Percentiles rank a stretch among this genome's conserved stretches.
Conservation (phyloP, 2,329 filamentous ascomycete species). For the Paecilomyces variotii region DNA sequence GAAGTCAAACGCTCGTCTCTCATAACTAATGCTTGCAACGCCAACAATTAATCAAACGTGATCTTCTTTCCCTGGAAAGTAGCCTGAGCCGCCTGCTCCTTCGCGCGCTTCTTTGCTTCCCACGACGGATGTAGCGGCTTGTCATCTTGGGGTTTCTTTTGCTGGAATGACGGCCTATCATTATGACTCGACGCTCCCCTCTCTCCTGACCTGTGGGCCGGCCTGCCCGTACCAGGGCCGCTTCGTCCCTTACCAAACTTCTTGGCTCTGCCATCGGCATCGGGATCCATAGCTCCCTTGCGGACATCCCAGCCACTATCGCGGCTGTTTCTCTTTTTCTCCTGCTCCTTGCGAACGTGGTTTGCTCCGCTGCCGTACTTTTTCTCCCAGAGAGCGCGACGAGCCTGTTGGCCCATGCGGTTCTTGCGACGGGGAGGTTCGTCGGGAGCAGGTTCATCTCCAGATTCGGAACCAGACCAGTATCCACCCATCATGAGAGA, state of each 20-base stretch:
- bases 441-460: slow-evolving; percentile 36
- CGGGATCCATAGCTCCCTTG: slow-evolving; percentile 42
- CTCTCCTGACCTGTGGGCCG: neutral
- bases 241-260: slow-evolving; percentile 16
- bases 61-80: slow-evolving; percentile 56
- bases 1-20: neutral
- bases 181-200: slow-evolving; percentile 18
- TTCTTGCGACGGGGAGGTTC: slow-evolving; percentile 47
- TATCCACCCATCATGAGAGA: slow-evolving; percentile 55
- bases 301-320: slow-evolving; percentile 53
- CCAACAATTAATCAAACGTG: slow-evolving; percentile 46
- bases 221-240: slow-evolving; percentile 9
- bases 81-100: slow-evolving; percentile 41
- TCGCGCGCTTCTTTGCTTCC: slow-evolving; percentile 54
- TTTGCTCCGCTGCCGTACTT: slow-evolving; percentile 54
- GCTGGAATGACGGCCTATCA: slow-evolving; percentile 11
- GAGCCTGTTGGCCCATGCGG: slow-evolving; percentile 54
- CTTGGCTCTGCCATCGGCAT: slow-evolving; percentile 13
- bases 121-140: slow-evolving; percentile 57
- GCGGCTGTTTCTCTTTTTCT: slow-evolving; percentile 26
- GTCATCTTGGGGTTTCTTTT: slow-evolving; percentile 30
- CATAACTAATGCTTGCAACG: neutral
- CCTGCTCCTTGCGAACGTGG: slow-evolving; percentile 42
- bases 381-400: slow-evolving; percentile 54
- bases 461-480: slow-evolving; percentile 54